Evolutionary conservation across 495 filamentous ascomycete genomes (phyloP).

Genomic region (Talaromyces liani): DNA sequence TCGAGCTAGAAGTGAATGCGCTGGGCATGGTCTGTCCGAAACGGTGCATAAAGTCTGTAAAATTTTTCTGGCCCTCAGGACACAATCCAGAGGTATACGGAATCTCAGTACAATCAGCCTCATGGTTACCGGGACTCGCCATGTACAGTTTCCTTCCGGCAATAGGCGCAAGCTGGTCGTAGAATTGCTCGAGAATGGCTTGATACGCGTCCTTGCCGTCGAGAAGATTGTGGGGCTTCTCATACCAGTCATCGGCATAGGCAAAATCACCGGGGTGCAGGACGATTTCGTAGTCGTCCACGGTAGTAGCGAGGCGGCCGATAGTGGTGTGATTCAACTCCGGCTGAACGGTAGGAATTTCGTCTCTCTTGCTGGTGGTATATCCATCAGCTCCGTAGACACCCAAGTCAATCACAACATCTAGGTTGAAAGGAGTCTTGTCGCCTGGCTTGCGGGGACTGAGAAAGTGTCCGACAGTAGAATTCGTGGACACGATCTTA

Average conservation of each 20-base stretch:
- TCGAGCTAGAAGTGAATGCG: slow-evolving; percentile 37
- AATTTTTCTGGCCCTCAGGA: slow-evolving; percentile 50
- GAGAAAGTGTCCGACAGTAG: slow-evolving; percentile 45
- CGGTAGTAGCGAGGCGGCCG: slow-evolving; percentile 42
- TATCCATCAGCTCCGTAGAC: slow-evolving; percentile 51
- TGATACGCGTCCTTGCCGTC: slow-evolving; percentile 42
- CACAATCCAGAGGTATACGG: slow-evolving; percentile 39
- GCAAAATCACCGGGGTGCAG: slow-evolving; percentile 51
- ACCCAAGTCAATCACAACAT: slow-evolving; percentile 47
- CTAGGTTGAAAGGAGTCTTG: slow-evolving; percentile 35
- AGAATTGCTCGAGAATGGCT: slow-evolving; percentile 47
- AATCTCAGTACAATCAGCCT: slow-evolving; percentile 42
- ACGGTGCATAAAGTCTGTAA: slow-evolving; percentile 51
- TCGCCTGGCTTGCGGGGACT: slow-evolving; percentile 46
- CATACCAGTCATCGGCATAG: slow-evolving; percentile 47
- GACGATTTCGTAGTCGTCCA: slow-evolving; percentile 52
- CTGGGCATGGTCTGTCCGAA: slow-evolving; percentile 45
- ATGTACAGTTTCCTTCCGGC: slow-evolving; percentile 42
- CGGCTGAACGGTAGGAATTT: slow-evolving; percentile 43
- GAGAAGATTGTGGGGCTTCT: slow-evolving; percentile 28
- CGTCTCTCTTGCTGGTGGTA: slow-evolving; percentile 45
- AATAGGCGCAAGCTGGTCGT: slow-evolving; percentile 40
- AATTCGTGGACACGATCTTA: slow-evolving; percentile 50
- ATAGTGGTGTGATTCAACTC: slow-evolving; percentile 58
- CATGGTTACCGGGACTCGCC: slow-evolving; percentile 49